Conservation (phyloP, 805 yeast genomes). For the Lipomyces lipofer region DNA sequence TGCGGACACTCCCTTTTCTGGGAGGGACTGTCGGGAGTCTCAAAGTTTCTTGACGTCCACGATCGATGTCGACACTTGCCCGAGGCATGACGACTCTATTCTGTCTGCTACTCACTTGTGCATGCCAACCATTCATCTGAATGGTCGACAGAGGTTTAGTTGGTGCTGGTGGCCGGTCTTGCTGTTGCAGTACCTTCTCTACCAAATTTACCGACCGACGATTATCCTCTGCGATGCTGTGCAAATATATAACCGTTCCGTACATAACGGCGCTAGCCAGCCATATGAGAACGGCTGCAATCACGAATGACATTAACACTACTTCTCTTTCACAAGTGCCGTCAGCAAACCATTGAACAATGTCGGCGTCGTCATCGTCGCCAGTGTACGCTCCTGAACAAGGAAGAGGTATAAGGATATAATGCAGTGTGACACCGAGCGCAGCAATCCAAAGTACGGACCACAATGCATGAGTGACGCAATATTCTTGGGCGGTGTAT, state of each 20-base stretch:
- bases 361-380: neutral
- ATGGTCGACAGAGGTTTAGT: too few species aligned
- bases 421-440: neutral
- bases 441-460: slow-evolving; percentile 2
- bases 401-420: neutral
- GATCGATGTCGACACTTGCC: too few species aligned
- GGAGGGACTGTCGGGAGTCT: too few species aligned
- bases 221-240: too few species aligned
- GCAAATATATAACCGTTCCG: neutral
- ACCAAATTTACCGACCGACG: too few species aligned
- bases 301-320: slow-evolving; percentile 1
- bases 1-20: too few species aligned
- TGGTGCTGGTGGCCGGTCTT: too few species aligned
- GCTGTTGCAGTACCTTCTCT: too few species aligned
- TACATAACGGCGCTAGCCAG: neutral
- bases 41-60: too few species aligned
- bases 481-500: neutral
- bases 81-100: too few species aligned
- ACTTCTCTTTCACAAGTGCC: neutral
- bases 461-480: neutral
- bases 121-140: too few species aligned
- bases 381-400: neutral
- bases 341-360: neutral
- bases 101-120: too few species aligned
- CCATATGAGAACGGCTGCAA: slow-evolving; percentile 6